Conservation (phyloP, 768 basidiomycete species). For the Suillus discolor region DNA sequence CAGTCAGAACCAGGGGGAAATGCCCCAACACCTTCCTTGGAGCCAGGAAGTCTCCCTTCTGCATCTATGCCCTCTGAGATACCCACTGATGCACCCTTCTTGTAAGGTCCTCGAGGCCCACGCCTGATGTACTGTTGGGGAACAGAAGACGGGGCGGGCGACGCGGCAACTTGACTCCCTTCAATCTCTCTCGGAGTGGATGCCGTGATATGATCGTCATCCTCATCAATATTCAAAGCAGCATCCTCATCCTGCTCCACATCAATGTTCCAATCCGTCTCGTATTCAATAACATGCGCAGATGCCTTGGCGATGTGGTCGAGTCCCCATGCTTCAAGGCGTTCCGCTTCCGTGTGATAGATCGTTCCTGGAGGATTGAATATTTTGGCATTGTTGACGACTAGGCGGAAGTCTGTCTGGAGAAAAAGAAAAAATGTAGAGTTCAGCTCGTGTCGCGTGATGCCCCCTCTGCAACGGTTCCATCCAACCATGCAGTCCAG, state of each 20-base stretch:
- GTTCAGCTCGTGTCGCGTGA: constrained; percentile 16
- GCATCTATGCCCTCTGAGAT: constrained; percentile 57
- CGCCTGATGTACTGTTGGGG: constrained; percentile 36
- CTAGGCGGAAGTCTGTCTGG: constrained; percentile 71
- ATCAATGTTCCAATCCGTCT: constrained; percentile 85
- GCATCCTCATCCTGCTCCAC: constrained; percentile 62
- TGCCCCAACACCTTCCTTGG: constrained; percentile 71
- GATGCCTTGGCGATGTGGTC: constrained; percentile 76
- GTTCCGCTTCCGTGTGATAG: constrained; percentile 73
- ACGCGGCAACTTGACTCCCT: constrained; percentile 42
- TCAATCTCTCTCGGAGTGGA: constrained; percentile 52
- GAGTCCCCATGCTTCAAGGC: constrained; percentile 68
- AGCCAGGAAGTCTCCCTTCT: constrained; percentile 75
- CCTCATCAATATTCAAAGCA: constrained; percentile 40
- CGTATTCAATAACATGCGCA: constrained; percentile 76
- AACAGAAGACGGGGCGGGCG: constrained; percentile 47
- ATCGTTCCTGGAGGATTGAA: constrained; percentile 79
- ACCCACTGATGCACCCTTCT: constrained; percentile 45
- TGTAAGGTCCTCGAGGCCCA: constrained; percentile 55
- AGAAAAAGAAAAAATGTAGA: not conserved
- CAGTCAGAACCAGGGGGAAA: constrained; percentile 73
- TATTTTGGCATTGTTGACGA: constrained; percentile 70
- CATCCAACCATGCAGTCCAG: not conserved
- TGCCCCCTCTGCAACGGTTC: no score
- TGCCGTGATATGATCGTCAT: constrained; percentile 18